These are phyloP conservation scores for Amanita molliuscula DNA, from an alignment of 768 basidiomycete species.

Conservation along the genomic window DNA sequence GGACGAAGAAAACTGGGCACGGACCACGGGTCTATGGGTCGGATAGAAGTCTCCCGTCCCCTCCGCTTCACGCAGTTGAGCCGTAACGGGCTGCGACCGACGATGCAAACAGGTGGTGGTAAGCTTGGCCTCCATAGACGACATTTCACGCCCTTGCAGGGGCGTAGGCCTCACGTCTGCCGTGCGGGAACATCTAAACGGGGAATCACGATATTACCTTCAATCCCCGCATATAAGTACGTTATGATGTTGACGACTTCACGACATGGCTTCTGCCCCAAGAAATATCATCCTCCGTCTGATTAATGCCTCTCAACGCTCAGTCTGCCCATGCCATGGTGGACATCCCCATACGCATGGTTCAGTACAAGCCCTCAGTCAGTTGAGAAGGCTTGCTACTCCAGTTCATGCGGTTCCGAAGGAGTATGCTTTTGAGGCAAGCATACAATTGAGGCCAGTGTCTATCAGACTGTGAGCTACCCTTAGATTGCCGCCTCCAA, in stretches of 20 bases:
- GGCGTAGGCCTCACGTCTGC: too few species aligned
- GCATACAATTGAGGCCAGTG: constrained; percentile 5
- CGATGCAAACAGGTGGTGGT: too few species aligned
- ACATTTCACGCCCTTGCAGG: too few species aligned
- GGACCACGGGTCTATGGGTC: too few species aligned
- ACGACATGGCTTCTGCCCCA: constrained; percentile 39
- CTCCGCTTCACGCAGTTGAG: too few species aligned
- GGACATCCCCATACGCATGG: constrained; percentile 32
- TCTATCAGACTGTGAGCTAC: background rate
- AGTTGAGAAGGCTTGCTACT: constrained; percentile 66
- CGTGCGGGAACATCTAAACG: constrained; percentile 9
- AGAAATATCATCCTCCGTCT: constrained; percentile 61
- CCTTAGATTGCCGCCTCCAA: constrained; percentile 76
- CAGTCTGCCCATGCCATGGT: constrained; percentile 74
- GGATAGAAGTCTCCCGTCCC: too few species aligned
- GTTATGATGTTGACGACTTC: background rate
- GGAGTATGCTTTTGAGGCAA: constrained; percentile 88
- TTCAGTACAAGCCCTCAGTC: constrained; percentile 40
- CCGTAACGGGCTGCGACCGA: too few species aligned
- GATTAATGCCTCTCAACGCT: constrained; percentile 65
- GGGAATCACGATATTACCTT: too few species aligned
- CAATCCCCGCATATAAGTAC: constrained; percentile 1
- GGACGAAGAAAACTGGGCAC: too few species aligned
- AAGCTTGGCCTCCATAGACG: too few species aligned
- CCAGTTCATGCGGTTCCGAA: constrained; percentile 65